Evolutionary conservation across 352 stramenopile species (phyloP), one percentile per base, ranked within the genome.

Genomic region (Pythium folliculosum): DNA sequence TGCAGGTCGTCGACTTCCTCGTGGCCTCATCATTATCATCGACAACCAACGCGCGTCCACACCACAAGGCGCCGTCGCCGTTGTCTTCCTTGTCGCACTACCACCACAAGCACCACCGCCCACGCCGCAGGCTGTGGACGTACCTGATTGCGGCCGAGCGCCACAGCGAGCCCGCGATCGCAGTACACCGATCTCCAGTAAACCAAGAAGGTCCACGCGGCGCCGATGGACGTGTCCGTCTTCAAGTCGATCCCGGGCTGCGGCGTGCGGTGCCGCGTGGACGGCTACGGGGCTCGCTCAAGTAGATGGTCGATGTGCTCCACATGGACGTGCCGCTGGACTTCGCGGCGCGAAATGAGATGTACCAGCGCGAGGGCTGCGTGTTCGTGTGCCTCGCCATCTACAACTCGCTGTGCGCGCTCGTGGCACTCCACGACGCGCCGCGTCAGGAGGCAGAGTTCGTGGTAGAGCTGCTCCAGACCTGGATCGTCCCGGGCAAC

Each of bases 401-500:
- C 43, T 71, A 90, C 60, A 71, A 78, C n/a, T 62, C 67, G n/a
- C 54, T 91, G 17, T 65, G 76, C 22, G 74, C 73, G 19, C 69
- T 88, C 4, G 73, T 94, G 25, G 86, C 77, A 9, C 53, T 94
- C 5, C 74, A 73, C 14, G 81, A 92, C 69, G 63, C 75, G 10
- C 64, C 71, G n/a, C 80, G 82, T 25, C 63, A 72, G 0, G 84
- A 94, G 56, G 81, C 84, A 3, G 73, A 65, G 16, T 67, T 70
- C 49, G 80, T 91, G 21, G 72, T 92, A 6, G 76, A 86, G 35
- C 70, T 94, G 4, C 77, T 94, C 57, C 79, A 92, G 58, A 69
- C 83, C 19, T 91, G 81, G 80, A 86, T 94, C 60, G 79, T 94
- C 35, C 91, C 84, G 2, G 84, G 84, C n/a, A 84, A 94, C 40